Evolutionary conservation across 352 stramenopile species (phyloP), one percentile per base, ranked within the genome.

Genomic region (Aphanomyces invadans): DNA sequence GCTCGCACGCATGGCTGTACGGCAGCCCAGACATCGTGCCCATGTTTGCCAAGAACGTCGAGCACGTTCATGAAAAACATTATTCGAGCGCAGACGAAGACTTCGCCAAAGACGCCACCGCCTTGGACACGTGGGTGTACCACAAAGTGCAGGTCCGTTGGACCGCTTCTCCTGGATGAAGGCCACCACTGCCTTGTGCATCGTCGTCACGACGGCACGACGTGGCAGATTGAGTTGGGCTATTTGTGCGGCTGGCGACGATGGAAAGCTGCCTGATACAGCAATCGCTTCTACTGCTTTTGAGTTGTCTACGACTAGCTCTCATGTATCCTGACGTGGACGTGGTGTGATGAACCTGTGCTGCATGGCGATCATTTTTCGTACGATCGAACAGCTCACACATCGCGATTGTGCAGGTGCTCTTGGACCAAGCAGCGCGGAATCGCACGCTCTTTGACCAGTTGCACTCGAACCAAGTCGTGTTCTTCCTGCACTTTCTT

Each of bases 21-120:
- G 86, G 86, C 15, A 92, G 83, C 62, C 86, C 86, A 0, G 86
- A 94, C 53, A 94, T 94, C 62, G 85, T 91, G 17, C 86, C 81
- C 53, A 92, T 95, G 83, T 91, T 95, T 65, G 78, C 86, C 39
- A 80, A 86, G 12, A 75, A 82, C n/a, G 80, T 91, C 65, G 31
- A 76, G 45, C 84, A 92, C 36, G 81, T 81, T 21, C 62, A 55
- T 44, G 83, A 90, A 65, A 64, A 72, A 66, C 81, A 89, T 63
- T 92, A 95, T 68, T 90, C 83, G 26, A 74, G 86, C 36, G 74
- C 80, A 12, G 82, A 90, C 15, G 83, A 95, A 57, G 83, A 95
- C 62, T 92, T 95, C 74, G 83, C 86, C 7, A 78, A 78, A n/a
- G 83, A 95, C 54, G 68, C 83, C 1, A 90, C 82, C 2, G 71